A percentile compares a stretch with the other conserved stretches of the same genome.
phyloP scores from a whole-genome alignment of 2,329 filamentous ascomycete species.

The Aspergillus sp. region DNA sequence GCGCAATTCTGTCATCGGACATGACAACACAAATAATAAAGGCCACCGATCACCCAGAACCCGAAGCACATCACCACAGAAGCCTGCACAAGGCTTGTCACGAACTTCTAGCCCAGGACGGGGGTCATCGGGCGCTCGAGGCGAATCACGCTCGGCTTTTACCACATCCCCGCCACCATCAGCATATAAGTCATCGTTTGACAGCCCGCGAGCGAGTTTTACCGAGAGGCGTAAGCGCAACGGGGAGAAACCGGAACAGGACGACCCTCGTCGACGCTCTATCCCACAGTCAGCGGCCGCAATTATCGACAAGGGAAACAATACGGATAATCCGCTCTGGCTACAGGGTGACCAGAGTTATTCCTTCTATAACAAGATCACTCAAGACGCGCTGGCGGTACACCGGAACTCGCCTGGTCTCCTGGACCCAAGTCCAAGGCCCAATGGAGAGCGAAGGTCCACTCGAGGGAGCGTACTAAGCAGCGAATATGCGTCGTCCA shows the following conservation, averaged over 20 bases:
- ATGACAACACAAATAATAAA: conserved; percentile 36
- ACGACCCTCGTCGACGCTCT: conserved; percentile 1
- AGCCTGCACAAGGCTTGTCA: conserved; percentile 31
- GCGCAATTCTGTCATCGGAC: conserved; percentile 68
- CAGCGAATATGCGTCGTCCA: conserved; percentile 52
- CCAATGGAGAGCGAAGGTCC: conserved; percentile 29
- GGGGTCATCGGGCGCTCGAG: conserved; percentile 24
- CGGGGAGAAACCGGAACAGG: conserved; percentile 5
- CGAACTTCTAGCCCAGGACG: conserved; percentile 25
- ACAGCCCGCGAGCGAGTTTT: conserved; percentile 21
- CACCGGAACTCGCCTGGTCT: conserved; percentile 13
- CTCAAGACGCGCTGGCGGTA: conserved; percentile 39
- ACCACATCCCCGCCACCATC: conserved; percentile 31
- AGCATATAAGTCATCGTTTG: conserved; percentile 22
- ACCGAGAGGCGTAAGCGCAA: conserved; percentile 15
- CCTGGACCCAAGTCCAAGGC: background rate
- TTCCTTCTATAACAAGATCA: conserved; percentile 53
- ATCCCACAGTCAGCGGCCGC: conserved; percentile 22
- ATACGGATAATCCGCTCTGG: conserved; percentile 47
- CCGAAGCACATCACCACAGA: conserved; percentile 52
- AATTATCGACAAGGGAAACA: conserved; percentile 23
- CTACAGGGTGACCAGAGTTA: conserved; percentile 53
- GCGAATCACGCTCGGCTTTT: conserved; percentile 27
- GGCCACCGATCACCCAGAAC: conserved; percentile 32
- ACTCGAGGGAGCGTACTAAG: conserved; percentile 59